Base-by-base conservation (phyloP, 495 filamentous ascomycete species). In the Wilcoxina mikolae region DNA sequence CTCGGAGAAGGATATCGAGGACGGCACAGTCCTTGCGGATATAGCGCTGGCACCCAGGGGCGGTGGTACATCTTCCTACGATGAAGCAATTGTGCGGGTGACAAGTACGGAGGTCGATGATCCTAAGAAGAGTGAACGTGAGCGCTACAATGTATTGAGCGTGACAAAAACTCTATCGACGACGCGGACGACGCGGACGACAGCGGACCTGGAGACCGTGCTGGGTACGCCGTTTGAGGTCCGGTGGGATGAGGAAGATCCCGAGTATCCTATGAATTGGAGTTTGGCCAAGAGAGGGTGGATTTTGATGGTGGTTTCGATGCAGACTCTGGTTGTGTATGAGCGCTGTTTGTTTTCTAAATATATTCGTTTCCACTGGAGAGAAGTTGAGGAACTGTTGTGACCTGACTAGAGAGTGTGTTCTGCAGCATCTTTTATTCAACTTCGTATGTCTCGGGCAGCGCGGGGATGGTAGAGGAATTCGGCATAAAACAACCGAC, bases 221-320 rank as follows among this genome's bases (percentile, higher is more conserved):
- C 48, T 64, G 5, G 44, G 49, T 50, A 64, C 62, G 11, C 39
- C 77, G 24, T 90, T 78, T 63, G 88, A 95, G 62, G 78, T 95
- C 24, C 77, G 78, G 57, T 89, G 84, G 68, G 72, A 72, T 0
- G 73, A 78, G 11, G 66, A 71, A 42, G 84, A 93, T 58, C 73
- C 72, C 2, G 73, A 75, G 15, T 85, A 91, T 64, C 87, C 88
- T 17, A 72, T 74, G 57, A 85, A 88, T 65, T 94, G 87, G 87
- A 67, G 78, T 0, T 50, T 83, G 18, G 73, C 66, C 68, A 85
- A 86, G 67, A 82, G 82, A 50, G 71, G 72, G 31, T 73, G 79
- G 69, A 73, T 76, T 3, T 72, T 90, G 18, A 65, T 71, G 18
- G 69, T 76, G 51, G 78, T 93, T 28, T 83, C 82, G 22, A 88